Percentiles rank a stretch among this genome's conserved stretches.
Conservation (phyloP, 2,329 filamentous ascomycete genomes). For the Colletotrichum endophyticum region DNA sequence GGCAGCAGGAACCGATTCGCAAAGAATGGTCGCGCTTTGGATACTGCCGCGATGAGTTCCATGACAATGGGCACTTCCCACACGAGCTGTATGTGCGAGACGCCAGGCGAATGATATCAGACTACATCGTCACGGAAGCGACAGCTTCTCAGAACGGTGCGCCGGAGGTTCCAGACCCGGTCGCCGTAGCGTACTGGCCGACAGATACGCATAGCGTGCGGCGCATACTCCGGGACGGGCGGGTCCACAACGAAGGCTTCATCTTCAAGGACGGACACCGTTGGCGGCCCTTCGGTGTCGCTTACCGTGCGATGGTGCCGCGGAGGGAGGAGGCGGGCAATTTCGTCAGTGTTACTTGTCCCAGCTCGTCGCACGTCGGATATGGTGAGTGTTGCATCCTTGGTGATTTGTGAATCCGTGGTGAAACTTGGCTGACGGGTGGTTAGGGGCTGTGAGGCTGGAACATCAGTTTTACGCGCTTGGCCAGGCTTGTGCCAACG, state of each 20-base stretch:
- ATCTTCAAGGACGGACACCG: constrained; percentile 24
- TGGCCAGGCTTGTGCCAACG: constrained; percentile 15
- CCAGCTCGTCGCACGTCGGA: constrained; percentile 21
- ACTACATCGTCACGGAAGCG: constrained; percentile 27
- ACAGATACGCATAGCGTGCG: constrained; percentile 28
- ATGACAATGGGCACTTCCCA: constrained; percentile 28
- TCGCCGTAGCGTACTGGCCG: constrained; percentile 26
- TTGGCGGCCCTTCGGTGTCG: constrained; percentile 22
- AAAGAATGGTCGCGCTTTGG: constrained; percentile 25
- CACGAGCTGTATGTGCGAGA: constrained; percentile 31
- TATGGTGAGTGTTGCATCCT: constrained; percentile 1
- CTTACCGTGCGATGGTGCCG: constrained; percentile 20
- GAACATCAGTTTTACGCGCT: constrained; percentile 17
- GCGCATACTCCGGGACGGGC: constrained; percentile 24
- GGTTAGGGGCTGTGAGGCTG: constrained; percentile 3
- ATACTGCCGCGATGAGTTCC: constrained; percentile 30
- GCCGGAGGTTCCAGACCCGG: constrained; percentile 11
- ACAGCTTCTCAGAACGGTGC: constrained; percentile 19
- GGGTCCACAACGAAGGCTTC: constrained; percentile 26
- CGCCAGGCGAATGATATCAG: constrained; percentile 26
- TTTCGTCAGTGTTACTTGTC: constrained; percentile 14
- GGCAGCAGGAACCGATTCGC: constrained; percentile 15
- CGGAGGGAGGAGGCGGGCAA: constrained; percentile 15
- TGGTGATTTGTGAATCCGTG: not conserved
- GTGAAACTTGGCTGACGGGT: not conserved